Evolutionary conservation across 148 eudicot genomes (phyloP).

Genomic region (Oxyria digyna): DNA sequence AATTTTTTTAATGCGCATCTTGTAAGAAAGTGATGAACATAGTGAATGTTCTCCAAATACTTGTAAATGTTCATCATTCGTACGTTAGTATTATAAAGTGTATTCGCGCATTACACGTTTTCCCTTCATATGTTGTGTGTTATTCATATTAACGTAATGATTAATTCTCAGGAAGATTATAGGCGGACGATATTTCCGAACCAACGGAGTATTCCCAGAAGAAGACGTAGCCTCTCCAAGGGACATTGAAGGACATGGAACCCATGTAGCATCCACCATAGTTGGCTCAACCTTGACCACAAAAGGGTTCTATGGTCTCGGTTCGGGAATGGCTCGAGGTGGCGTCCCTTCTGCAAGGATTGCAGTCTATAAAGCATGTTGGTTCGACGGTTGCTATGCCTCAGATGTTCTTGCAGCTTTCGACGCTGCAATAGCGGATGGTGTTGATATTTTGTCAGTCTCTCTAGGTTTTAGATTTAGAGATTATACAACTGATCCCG

Average conservation of each 20-base stretch:
- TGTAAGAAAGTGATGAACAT: no score
- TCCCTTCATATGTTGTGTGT: no score
- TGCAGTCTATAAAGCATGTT: conserved; percentile 28
- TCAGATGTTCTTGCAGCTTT: conserved; percentile 26
- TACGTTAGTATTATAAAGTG: no score
- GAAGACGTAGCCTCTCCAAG: conserved; percentile 12
- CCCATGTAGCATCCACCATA: conserved; percentile 49
- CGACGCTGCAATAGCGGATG: conserved; percentile 52
- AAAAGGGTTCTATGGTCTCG: conserved; percentile 28
- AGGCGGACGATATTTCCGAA: conserved; percentile 29
- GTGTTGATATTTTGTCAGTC: conserved; percentile 40
- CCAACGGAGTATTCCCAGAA: not conserved
- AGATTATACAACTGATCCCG: not conserved
- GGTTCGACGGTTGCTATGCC: not conserved
- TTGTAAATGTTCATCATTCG: no score
- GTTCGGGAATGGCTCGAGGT: conserved; percentile 38
- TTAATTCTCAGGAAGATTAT: conserved; percentile 59
- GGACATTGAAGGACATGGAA: conserved; percentile 40
- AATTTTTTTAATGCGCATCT: no score
- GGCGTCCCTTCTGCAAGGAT: conserved; percentile 40
- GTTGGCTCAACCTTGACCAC: conserved; percentile 23
- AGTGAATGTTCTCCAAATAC: no score
- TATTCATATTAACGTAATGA: no score
- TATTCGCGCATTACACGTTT: no score
- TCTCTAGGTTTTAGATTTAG: conserved; percentile 14